Percentiles rank a stretch among this genome's conserved stretches.
phyloP scores from a whole-genome alignment of 208 protist species.

The Leishmania guyanensis region DNA sequence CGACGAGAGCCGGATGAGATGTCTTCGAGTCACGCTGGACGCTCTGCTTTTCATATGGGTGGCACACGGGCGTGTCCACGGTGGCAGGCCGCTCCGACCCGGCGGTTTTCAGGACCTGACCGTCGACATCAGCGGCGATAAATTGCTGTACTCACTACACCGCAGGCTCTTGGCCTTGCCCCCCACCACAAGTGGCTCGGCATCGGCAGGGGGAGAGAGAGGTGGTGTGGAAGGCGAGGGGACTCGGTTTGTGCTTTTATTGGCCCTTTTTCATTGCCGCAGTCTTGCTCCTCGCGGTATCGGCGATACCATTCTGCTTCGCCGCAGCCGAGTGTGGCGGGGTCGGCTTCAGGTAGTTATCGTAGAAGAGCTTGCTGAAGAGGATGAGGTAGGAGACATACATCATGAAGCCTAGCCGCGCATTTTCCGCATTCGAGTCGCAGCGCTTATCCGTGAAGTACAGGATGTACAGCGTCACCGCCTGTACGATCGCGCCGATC shows the following conservation, averaged over 20 bases:
- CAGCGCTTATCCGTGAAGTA: slow-evolving; percentile 61
- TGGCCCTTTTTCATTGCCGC: slow-evolving; percentile 7
- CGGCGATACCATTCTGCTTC: slow-evolving; percentile 16
- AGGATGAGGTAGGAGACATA: slow-evolving; percentile 88
- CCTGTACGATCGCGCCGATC: slow-evolving; percentile 57
- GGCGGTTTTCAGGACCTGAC: too few relatives aligned
- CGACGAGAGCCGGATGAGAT: too few relatives aligned
- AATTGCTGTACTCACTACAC: neutral
- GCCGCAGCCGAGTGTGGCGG: neutral
- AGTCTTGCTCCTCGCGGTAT: slow-evolving; percentile 2
- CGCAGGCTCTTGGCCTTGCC: neutral
- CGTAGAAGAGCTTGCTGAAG: slow-evolving; percentile 81
- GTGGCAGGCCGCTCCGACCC: neutral
- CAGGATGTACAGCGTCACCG: slow-evolving; percentile 45
- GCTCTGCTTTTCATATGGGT: too few relatives aligned
- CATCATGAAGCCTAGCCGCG: slow-evolving; percentile 70
- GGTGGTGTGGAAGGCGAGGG: neutral
- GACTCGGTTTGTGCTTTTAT: neutral
- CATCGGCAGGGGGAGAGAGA: neutral
- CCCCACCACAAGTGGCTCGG: neutral
- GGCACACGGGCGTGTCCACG: too few relatives aligned
- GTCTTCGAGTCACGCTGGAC: too few relatives aligned
- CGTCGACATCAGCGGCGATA: too few relatives aligned
- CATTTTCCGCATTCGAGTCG: slow-evolving; percentile 44
- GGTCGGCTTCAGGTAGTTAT: slow-evolving; percentile 68